Base-by-base conservation (phyloP, 140 eudicot genomes). In the Ambrosia hybrid region DNA sequence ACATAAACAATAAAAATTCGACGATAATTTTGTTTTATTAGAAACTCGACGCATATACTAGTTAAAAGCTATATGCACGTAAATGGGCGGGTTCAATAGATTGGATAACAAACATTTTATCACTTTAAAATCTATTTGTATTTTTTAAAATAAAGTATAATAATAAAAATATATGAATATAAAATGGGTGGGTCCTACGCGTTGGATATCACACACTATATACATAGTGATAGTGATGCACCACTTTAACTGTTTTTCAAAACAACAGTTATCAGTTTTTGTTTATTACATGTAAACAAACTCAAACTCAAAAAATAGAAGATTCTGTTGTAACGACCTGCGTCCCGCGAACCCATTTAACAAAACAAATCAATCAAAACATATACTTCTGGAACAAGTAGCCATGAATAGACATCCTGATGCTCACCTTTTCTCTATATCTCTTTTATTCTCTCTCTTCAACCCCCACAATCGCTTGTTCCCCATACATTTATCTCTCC, bases 261-360 rank as follows among this genome's bases (percentile, higher is more conserved):
- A 49, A 10, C 55, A 49, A 49, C 55, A 49, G 55, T 49, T 49
- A 49, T 49, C 4, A 13, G 16, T 3, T 49, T 61, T 36, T 12
- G 9, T 61, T 36, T 59, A 59, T 33, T 59, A 15, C 13, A 43
- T 43, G 5, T 49, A 59, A 34, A 36, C 46, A 61, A 61, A 36
- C 46, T 30, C 41, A 59, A 26, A 3, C 41, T 10, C 46, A 36
- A 12, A 43, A 62, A 33, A 10, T 9, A 34, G 0, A 13, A n/a
- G 30, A 5, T 36, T 9, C 48, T 43, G 1, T 13, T 0, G 0
- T 1, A 6, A 2, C 73, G 4, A 46, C 59, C 71, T 78, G 72
- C 30, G 10, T 64, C 63, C 38, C 39, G 82, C 82, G 78, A 78
- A 78, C 82, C 82, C 82, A 78, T 72, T 4, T 1, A 4, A 16